Evolutionary conservation across 2,329 filamentous ascomycete species (phyloP), one percentile per base, ranked within the genome.

Genomic region (Clarireedia hainanense): DNA sequence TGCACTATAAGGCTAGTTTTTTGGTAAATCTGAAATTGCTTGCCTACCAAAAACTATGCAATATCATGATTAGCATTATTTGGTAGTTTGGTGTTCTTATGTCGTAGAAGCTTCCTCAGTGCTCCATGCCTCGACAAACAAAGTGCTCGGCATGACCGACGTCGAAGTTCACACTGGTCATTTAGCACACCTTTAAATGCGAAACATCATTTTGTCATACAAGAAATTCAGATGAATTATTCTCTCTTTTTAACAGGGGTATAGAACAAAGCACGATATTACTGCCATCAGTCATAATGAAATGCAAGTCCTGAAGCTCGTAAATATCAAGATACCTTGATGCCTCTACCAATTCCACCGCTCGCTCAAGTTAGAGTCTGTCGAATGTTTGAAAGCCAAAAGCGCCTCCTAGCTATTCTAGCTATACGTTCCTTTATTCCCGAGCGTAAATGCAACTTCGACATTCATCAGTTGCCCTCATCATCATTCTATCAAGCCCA

Each of bases 401-500:
- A 23, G 40, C 17, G 9, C 40, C 17, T 24, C 9, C 40, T 12
- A 43, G 23, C 15, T 5, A 23, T 43, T 17, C 40, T 43, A 17
- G 5, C 14, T 6, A n/a, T 17, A 7, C 14, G 2, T 7, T 14
- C 17, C 40, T 43, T 23, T 5, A 43, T 17, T 23, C 17, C 40
- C 17, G 40, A 43, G 9, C 40, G 40, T 24, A 47, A 14, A 27
- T 30, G 10, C 20, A 47, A 4, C 27, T 37, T 47, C 43, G 10
- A 20, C 24, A 27, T 20, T 23, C 24, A 26, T 47, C n/a, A 7
- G 26, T 23, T 47, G 12, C 20, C 12, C 43, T 46, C n/a, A 15
- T 23, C 24, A 27, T 47, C 43, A 23, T 24, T 27, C 24, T 27
- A 7, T 58, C 30, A 68, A 39, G 75, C 75, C 76, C 76, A 79